Evolutionary conservation across 2,329 filamentous ascomycete genomes (phyloP).

Genomic region (Aspergillus alliaceus): DNA sequence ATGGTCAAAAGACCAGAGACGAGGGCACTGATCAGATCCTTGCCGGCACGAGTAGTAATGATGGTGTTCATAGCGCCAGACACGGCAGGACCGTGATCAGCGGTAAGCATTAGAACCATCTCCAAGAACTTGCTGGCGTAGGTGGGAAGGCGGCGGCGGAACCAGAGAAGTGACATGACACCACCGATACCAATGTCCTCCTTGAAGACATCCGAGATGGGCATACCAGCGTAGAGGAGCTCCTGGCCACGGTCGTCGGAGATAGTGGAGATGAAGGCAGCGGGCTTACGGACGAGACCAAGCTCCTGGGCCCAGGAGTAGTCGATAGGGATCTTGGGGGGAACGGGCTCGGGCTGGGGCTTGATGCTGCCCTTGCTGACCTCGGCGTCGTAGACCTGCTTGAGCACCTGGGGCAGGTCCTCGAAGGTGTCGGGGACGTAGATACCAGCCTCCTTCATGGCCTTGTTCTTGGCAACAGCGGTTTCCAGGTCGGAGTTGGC

Average conservation of each 20-base stretch:
- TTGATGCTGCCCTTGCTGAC: slow-evolving; percentile 82
- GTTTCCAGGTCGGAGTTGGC: slow-evolving; percentile 99
- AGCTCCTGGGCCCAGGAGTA: slow-evolving; percentile 99
- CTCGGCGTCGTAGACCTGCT: slow-evolving; percentile 82
- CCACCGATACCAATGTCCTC: slow-evolving; percentile 99
- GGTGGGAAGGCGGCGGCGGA: slow-evolving; percentile 92
- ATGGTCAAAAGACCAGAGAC: slow-evolving; percentile 98
- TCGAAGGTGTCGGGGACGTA: slow-evolving; percentile 95
- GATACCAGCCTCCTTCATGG: slow-evolving; percentile 93
- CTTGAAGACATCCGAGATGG: slow-evolving; percentile 98
- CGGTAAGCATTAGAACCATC: slow-evolving; percentile 99
- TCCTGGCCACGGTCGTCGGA: slow-evolving; percentile 99
- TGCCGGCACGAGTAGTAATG: slow-evolving; percentile 98
- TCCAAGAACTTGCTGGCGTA: slow-evolving; percentile 99
- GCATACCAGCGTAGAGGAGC: slow-evolving; percentile 97
- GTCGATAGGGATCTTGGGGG: slow-evolving; percentile 99
- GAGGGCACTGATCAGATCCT: slow-evolving; percentile 93
- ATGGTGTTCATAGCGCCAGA: slow-evolving; percentile 99
- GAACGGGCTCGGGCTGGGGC: slow-evolving; percentile 82
- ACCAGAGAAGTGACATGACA: slow-evolving; percentile 99
- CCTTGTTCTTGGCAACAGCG: slow-evolving; percentile 92
- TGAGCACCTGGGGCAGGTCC: slow-evolving; percentile 78
- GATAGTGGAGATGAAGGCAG: slow-evolving; percentile 99
- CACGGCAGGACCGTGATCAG: slow-evolving; percentile 97
- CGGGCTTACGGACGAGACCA: slow-evolving; percentile 98